Conservation (phyloP, 306 rosid species). For the Morella rubra region DNA sequence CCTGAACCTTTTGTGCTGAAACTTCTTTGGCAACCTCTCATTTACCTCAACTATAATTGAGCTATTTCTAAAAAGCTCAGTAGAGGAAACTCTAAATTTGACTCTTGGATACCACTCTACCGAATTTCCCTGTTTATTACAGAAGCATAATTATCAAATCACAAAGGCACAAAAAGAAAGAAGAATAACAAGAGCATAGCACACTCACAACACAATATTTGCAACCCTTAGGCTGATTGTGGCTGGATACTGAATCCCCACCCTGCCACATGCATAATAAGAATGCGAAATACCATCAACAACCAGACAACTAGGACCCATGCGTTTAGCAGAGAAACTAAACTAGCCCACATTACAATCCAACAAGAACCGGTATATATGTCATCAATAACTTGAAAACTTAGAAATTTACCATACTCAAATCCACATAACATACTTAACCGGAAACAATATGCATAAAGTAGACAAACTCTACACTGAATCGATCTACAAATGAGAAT, state of each 20-base stretch:
- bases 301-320: conserved; percentile 14
- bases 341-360: not conserved
- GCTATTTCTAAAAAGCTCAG: conserved; percentile 60
- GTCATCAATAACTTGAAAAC: not conserved
- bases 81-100: conserved; percentile 76
- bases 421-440: no score
- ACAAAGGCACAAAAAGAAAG: conserved; percentile 7
- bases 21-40: conserved; percentile 40
- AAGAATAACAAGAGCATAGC: conserved; percentile 18
- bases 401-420: not conserved
- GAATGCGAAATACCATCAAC: conserved; percentile 27
- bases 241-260: conserved; percentile 32
- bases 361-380: not conserved
- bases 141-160: conserved; percentile 27
- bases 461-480: not conserved
- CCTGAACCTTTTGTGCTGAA: conserved; percentile 34
- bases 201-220: conserved; percentile 80
- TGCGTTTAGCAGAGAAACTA: not conserved
- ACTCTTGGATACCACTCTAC: conserved; percentile 58
- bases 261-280: conserved; percentile 51
- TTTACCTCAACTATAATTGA: conserved; percentile 64
- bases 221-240: conserved; percentile 51
- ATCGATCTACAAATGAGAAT: not conserved
- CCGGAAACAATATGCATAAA: not conserved
- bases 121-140: conserved; percentile 54